Conservation (phyloP, 768 basidiomycete genomes). For the Mycena olivaceomarginata region DNA sequence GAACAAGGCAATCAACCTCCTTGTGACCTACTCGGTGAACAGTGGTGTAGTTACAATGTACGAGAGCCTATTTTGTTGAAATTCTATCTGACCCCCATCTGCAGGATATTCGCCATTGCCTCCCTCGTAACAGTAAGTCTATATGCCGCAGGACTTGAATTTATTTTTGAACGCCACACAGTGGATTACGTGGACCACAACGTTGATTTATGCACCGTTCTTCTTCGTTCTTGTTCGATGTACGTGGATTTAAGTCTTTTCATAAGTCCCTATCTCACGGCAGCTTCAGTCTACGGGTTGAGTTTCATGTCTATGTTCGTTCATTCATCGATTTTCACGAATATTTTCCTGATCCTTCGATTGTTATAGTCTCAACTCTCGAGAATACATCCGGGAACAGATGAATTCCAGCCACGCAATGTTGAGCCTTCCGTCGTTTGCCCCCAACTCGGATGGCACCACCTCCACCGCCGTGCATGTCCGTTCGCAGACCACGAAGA, state of each 20-base stretch:
- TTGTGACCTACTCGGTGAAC: not conserved
- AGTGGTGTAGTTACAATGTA: conserved; percentile 6
- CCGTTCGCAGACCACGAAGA: too few species aligned
- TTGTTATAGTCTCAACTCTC: conserved; percentile 2
- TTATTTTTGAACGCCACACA: not conserved
- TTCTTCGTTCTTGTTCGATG: conserved; percentile 5
- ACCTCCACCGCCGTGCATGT: too few species aligned
- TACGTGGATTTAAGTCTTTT: not conserved
- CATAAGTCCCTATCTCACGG: not conserved
- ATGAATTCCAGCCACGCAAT: not conserved
- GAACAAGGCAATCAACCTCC: not conserved
- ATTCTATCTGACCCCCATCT: not conserved
- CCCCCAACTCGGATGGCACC: too few species aligned
- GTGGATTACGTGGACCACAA: not conserved
- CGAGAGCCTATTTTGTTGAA: not conserved
- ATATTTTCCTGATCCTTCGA: not conserved
- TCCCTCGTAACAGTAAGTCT: not conserved
- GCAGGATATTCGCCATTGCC: not conserved
- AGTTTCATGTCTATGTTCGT: conserved; percentile 23
- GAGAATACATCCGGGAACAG: conserved; percentile 11
- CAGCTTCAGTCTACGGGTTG: not conserved
- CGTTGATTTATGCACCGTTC: conserved; percentile 1
- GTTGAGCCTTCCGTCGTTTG: too few species aligned
- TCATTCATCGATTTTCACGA: not conserved
- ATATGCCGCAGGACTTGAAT: not conserved